Base-by-base conservation (phyloP, 108 stramenopile species). In the Mediolabrus comicus region DNA sequence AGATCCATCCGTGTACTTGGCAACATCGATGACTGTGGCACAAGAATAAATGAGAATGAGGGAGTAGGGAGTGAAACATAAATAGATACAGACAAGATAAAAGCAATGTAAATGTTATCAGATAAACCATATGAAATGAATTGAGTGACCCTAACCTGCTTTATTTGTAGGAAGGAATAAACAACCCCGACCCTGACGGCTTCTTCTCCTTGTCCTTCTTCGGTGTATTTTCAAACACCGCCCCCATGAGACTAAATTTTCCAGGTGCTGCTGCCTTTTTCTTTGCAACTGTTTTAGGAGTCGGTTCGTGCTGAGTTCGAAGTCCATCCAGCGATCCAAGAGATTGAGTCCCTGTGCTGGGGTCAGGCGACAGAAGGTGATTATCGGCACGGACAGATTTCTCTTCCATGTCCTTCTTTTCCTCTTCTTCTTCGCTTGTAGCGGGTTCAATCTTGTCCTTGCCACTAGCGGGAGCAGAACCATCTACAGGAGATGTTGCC, bases 181-280 rank as follows among this genome's bases (percentile, higher is more conserved):
- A 78, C 30, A 78, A 36, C 27, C 51, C 59, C 3, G 35, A 36
- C 27, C 51, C 59, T 2, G 35, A 28, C 25, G 70, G 59, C 25
- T 78, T 78, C 38, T n/a, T 32, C 31, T 10, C 38, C 12, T 17
- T 3, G 4, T 67, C 43, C 9, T 41, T 71, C 53, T 27, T 38
- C 6, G 39, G 60, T 14, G 69, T 66, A 25, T 65, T 64, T 26
- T 78, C 77, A 53, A 78, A 78, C 19, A 55, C 35, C 8, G 41
- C 53, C 13, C 77, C 77, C 77, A 78, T 71, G 2, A 78, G 64
- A 3, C 62, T 51, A 26, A 69, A 61, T 31, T 78, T 78, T 3
- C 19, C 46, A 22, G 46, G 46, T 22, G 63, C 35, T 28, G 33
- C 25, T 27, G 38, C 32, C 14, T 43, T 59, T 33, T 39, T 54